Evolutionary conservation across 163 green algal genomes (phyloP).

Genomic region (Chlamydomonas reinhardtii): DNA sequence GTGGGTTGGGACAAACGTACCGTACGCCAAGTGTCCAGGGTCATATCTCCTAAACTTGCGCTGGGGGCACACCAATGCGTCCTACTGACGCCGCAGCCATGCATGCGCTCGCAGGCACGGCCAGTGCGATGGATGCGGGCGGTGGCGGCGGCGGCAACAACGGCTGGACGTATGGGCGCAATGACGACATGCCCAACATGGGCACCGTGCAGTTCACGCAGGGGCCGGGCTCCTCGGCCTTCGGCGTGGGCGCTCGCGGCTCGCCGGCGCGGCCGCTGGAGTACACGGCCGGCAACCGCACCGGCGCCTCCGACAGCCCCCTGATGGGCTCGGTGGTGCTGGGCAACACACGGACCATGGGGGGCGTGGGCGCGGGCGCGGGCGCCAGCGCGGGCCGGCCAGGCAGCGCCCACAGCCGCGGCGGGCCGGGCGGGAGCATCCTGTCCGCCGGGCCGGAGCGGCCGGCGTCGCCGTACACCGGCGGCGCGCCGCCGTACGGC

Average conservation of each 20-base stretch:
- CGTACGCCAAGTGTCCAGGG: too few species aligned
- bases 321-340: slow-evolving; percentile 41
- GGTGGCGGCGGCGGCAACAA: too few species aligned
- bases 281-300: slow-evolving; percentile 18
- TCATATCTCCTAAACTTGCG: too few species aligned
- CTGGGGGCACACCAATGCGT: too few species aligned
- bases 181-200: slow-evolving; percentile 52
- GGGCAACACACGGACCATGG: slow-evolving; percentile 29
- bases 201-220: slow-evolving; percentile 43
- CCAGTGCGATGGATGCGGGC: not conserved
- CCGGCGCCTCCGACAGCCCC: slow-evolving; percentile 25
- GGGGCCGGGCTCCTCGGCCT: slow-evolving; percentile 2
- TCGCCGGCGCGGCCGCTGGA: not conserved
- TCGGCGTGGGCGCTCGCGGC: not conserved
- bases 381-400: not conserved
- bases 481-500: not conserved
- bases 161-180: not conserved
- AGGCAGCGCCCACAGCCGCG: not conserved
- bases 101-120: not conserved
- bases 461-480: not conserved
- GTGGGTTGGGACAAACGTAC: too few species aligned
- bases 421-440: too few species aligned
- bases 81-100: not conserved
- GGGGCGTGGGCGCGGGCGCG: not conserved
- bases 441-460: too few species aligned